Evolutionary conservation across 2,329 filamentous ascomycete species (phyloP).

Genomic region (Phyllosticta citriasiana): DNA sequence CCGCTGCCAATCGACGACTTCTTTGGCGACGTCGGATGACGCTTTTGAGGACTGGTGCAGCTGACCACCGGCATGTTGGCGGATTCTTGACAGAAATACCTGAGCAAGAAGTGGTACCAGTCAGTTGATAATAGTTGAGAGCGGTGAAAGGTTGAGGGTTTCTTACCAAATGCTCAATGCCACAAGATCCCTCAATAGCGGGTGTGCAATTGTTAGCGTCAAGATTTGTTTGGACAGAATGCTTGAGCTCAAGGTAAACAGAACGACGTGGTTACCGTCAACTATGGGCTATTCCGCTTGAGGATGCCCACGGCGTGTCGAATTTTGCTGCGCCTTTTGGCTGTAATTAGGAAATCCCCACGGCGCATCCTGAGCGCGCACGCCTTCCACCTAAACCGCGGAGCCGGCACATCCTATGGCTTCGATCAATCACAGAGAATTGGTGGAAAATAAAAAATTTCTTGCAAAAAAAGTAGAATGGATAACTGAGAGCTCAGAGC

Average conservation of each 20-base stretch:
- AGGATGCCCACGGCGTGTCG: too few relatives aligned
- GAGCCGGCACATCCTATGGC: background rate
- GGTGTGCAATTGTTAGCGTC: too few relatives aligned
- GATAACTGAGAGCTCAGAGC: constrained; percentile 1
- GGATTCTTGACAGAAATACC: background rate
- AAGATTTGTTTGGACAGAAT: too few relatives aligned
- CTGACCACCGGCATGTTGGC: constrained; percentile 2
- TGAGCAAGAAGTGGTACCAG: background rate
- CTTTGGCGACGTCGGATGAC: constrained; percentile 1
- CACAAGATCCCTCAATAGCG: too few relatives aligned
- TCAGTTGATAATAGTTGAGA: background rate
- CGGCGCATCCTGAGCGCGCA: background rate
- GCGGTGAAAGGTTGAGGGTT: too few relatives aligned
- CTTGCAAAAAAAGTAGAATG: background rate
- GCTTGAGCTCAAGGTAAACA: too few relatives aligned
- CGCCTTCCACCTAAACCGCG: background rate
- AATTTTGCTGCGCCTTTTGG: too few relatives aligned
- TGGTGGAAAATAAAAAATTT: background rate
- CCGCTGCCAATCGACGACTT: background rate
- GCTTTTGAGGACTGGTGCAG: constrained; percentile 6
- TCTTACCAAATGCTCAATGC: too few relatives aligned
- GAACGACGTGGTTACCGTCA: too few relatives aligned
- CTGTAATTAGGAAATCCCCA: too few relatives aligned
- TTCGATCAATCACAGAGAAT: background rate
- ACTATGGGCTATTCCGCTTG: too few relatives aligned